phyloP scores from a whole-genome alignment of 1,284 basidiomycete genomes.

The Trametes versicolor region DNA sequence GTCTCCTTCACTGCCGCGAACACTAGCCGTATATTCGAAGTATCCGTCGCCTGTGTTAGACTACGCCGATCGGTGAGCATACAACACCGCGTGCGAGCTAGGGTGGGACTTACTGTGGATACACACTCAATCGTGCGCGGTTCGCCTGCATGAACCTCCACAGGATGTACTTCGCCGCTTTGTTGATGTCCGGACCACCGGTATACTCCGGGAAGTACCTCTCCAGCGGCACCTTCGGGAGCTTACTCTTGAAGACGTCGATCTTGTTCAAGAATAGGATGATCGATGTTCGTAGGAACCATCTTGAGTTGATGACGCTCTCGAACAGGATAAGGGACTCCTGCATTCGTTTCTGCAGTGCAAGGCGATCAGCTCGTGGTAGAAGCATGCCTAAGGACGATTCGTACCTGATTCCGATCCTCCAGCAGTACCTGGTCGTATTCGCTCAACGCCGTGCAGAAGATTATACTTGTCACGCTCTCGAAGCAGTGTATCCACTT shows the following conservation, averaged over 20 bases:
- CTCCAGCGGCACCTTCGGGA: conserved; percentile 90
- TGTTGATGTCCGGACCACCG: conserved; percentile 94
- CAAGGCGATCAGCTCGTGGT: conserved; percentile 42
- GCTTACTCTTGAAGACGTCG: conserved; percentile 94
- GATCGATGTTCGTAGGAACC: conserved; percentile 94
- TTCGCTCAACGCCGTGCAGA: conserved; percentile 93
- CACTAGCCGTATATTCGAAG: conserved; percentile 86
- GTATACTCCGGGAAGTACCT: conserved; percentile 96
- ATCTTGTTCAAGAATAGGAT: conserved; percentile 97
- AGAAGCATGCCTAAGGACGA: background rate
- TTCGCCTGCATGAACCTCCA: conserved; percentile 99
- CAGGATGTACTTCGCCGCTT: conserved; percentile 97
- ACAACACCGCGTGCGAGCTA: background rate
- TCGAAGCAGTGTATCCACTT: conserved; percentile 98
- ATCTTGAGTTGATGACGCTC: conserved; percentile 96
- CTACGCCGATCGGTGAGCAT: conserved; percentile 47
- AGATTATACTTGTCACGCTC: conserved; percentile 94
- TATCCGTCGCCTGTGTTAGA: conserved; percentile 85
- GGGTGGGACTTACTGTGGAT: conserved; percentile 81
- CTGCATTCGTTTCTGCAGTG: conserved; percentile 89
- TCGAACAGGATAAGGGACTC: conserved; percentile 96
- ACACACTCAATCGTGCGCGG: conserved; percentile 86
- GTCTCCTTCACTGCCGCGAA: conserved; percentile 99
- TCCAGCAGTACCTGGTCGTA: conserved; percentile 93
- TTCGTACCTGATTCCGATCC: conserved; percentile 77